Base-by-base conservation (phyloP, 1,139 yeast genomes). In the Taphrina flavorubra region DNA sequence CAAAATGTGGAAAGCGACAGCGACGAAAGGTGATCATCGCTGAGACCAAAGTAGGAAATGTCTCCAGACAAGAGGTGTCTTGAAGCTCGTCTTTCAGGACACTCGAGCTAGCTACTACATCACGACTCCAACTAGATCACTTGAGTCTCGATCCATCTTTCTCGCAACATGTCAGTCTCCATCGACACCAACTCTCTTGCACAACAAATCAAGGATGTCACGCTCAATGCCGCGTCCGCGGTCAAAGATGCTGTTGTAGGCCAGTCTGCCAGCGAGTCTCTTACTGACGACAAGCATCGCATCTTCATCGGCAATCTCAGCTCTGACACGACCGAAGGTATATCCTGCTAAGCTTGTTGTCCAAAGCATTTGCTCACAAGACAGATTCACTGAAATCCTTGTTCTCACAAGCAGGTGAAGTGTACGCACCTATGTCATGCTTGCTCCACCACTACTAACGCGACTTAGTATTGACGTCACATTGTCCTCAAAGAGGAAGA, bases 241-340 rank as follows among this genome's bases (percentile, higher is more conserved):
- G 47, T 60, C 46, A 63, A 65, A 58, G 59, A 65, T 20, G 44
- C 68, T 31, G 65, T 51, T 25, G 57, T 51, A 10, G 65, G 65
- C 36, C 72, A 69, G 58, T 68, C 57, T 44, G 65, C 73, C 7
- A 14, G 56, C 37, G 73, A 69, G 58, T 67, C 57, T 44, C 66
- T 73, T 13, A 42, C 68, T 59, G 68, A 58, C 25, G 74, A 72
- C 56, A 66, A 72, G 51, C 71, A 74, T 36, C 69, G 74, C n/a
- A 46, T 78, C 44, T 77, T 74, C 70, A 71, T 77, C 65, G 79
- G 81, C 55, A 77, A 77, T 71, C 69, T 79, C 62, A 78, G 79
- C 37, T 74, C 71, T 73, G 72, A 71, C 40, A 72, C 77, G 37
- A 73, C 74, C 42, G 73, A 71, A 42, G 74, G 73, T 39, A 76